A percentile compares a stretch with the other conserved stretches of the same genome.
phyloP scores from a whole-genome alignment of 371 early-diverging fungal species.

The Lichtheimia ramosa region DNA sequence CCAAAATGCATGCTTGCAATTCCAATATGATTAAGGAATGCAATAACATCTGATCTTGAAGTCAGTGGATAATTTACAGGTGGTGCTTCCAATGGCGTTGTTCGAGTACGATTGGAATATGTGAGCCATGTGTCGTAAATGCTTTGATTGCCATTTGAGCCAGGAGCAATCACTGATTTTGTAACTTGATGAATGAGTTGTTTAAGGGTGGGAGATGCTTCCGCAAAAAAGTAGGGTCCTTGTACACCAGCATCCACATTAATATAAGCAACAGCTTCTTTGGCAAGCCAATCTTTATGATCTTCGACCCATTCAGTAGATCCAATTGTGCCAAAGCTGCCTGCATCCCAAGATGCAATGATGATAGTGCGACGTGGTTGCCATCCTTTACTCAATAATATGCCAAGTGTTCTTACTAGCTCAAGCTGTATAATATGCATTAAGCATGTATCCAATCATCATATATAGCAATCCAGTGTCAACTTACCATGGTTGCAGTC shows the following conservation, averaged over 20 bases:
- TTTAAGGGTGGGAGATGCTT: conserved; percentile 41
- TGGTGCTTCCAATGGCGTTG: not conserved
- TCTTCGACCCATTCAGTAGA: conserved; percentile 68
- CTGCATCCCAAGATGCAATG: conserved; percentile 65
- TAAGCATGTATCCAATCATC: too few species aligned
- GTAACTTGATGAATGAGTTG: conserved; percentile 44
- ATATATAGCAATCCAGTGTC: too few species aligned
- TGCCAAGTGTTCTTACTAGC: conserved; percentile 45
- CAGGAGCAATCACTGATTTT: conserved; percentile 33
- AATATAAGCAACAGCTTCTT: conserved; percentile 51
- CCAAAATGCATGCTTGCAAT: conserved; percentile 55
- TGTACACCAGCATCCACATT: conserved; percentile 48
- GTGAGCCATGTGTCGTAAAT: conserved; percentile 18
- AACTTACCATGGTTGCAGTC: conserved; percentile 39
- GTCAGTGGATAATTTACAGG: conserved; percentile 24
- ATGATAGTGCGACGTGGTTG: conserved; percentile 56
- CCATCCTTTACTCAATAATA: conserved; percentile 55
- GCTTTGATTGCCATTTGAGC: conserved; percentile 1
- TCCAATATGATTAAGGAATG: conserved; percentile 63
- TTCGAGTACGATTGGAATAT: conserved; percentile 8
- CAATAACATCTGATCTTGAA: conserved; percentile 53
- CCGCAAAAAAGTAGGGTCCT: conserved; percentile 8
- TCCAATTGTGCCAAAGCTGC: conserved; percentile 60
- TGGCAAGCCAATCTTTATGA: conserved; percentile 47
- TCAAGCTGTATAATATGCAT: conserved; percentile 27